These are phyloP conservation scores for Breynia disticha DNA, from an alignment of 441 rosid genomes.

Conservation along the genomic window DNA sequence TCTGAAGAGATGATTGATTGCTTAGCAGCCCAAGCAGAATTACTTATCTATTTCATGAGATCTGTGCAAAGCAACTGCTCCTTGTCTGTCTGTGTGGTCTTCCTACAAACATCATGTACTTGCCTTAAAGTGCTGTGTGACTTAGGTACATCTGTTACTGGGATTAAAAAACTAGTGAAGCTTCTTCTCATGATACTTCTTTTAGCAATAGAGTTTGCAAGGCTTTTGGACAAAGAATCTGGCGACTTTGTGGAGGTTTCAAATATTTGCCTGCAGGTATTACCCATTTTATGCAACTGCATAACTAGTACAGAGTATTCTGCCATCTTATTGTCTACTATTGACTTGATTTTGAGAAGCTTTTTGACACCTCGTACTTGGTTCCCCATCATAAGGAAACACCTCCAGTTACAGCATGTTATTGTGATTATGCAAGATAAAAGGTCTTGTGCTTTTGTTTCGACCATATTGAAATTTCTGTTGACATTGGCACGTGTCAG, in stretches of 20 bases:
- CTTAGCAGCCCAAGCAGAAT: constrained; percentile 59
- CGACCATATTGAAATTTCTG: constrained; percentile 58
- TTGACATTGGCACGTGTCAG: constrained; percentile 70
- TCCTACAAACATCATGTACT: constrained; percentile 53
- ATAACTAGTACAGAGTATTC: constrained; percentile 40
- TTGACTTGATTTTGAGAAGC: constrained; percentile 49
- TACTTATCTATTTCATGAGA: constrained; percentile 57
- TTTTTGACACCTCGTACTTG: constrained; percentile 66
- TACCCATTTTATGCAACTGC: constrained; percentile 69
- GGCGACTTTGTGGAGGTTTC: constrained; percentile 57
- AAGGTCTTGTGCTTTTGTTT: constrained; percentile 32
- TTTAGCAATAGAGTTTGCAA: constrained; percentile 36
- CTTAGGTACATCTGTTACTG: constrained; percentile 32
- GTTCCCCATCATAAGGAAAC: constrained; percentile 73
- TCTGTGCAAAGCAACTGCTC: constrained; percentile 32
- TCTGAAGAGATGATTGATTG: constrained; percentile 44
- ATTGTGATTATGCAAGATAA: constrained; percentile 64
- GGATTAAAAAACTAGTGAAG: constrained; percentile 41
- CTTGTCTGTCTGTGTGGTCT: constrained; percentile 34
- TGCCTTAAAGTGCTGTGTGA: constrained; percentile 55
- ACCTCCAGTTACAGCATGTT: constrained; percentile 56
- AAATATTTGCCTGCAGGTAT: constrained; percentile 51
- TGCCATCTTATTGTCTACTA: constrained; percentile 53
- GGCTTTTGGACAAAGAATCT: constrained; percentile 27
- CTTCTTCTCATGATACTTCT: constrained; percentile 59